Evolutionary conservation across 1,284 basidiomycete species (phyloP).

Genomic region (Tilletia indica): DNA sequence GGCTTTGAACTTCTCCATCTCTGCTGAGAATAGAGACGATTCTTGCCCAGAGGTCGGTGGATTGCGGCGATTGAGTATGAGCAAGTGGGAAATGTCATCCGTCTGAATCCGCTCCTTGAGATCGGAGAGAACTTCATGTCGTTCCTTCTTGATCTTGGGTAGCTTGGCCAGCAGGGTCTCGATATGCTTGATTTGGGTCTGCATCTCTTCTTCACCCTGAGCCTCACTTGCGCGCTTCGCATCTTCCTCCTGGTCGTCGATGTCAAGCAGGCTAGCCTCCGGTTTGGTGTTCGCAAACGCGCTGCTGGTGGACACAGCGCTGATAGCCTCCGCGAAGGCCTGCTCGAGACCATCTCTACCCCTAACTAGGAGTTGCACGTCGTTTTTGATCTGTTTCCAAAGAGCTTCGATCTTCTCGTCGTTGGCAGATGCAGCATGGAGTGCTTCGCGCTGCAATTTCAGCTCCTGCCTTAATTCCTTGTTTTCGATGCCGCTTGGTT

Average conservation of each 20-base stretch:
- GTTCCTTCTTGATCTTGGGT: constrained; percentile 61
- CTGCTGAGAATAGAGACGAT: constrained; percentile 72
- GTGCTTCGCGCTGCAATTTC: constrained; percentile 71
- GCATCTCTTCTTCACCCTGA: constrained; percentile 28
- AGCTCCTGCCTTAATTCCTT: constrained; percentile 75
- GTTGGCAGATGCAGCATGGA: constrained; percentile 74
- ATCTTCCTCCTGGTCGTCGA: constrained; percentile 37
- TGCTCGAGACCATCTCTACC: constrained; percentile 66
- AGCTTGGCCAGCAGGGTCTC: constrained; percentile 40
- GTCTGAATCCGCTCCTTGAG: constrained; percentile 93
- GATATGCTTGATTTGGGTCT: constrained; percentile 34
- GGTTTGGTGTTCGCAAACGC: not conserved
- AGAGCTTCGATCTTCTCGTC: constrained; percentile 74
- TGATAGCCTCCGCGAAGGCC: constrained; percentile 65
- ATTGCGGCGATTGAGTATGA: constrained; percentile 85
- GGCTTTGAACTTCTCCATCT: constrained; percentile 91
- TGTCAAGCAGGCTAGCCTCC: constrained; percentile 34
- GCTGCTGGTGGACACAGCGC: not conserved
- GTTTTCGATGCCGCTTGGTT: constrained; percentile 65
- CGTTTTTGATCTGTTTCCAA: constrained; percentile 71
- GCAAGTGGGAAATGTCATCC: constrained; percentile 92
- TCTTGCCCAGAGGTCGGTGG: constrained; percentile 53
- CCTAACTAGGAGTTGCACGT: constrained; percentile 67
- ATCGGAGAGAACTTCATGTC: constrained; percentile 82
- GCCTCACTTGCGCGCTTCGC: constrained; percentile 17